Conservation (phyloP, 352 stramenopile genomes). For the Pythium sp. region DNA sequence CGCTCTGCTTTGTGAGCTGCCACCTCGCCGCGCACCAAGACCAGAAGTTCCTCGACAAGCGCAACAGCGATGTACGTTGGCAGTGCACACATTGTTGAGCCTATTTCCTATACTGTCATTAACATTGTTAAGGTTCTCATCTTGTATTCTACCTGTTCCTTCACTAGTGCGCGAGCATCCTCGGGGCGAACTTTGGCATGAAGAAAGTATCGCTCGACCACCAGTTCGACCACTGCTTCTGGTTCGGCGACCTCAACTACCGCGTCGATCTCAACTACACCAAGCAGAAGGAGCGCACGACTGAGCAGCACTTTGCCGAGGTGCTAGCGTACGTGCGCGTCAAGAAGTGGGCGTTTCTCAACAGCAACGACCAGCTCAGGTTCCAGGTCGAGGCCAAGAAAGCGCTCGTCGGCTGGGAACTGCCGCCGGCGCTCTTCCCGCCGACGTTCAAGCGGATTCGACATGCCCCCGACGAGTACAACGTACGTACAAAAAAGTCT, state of each 20-base stretch:
- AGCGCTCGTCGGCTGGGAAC: slow-evolving; percentile 59
- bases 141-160: background rate
- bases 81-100: no score
- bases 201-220: slow-evolving; percentile 71
- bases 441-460: slow-evolving; percentile 86
- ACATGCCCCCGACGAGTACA: slow-evolving; percentile 40
- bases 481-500: slow-evolving; percentile 21
- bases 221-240: slow-evolving; percentile 87
- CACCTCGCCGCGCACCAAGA: slow-evolving; percentile 83
- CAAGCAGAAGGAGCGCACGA: slow-evolving; percentile 34
- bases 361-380: slow-evolving; percentile 76
- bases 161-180: slow-evolving; percentile 69
- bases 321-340: slow-evolving; percentile 54
- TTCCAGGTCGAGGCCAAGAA: slow-evolving; percentile 59
- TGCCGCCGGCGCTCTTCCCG: slow-evolving; percentile 60
- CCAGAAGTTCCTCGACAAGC: slow-evolving; percentile 84
- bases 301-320: slow-evolving; percentile 68
- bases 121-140: background rate
- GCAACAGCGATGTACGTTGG: slow-evolving; percentile 74
- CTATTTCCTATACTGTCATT: background rate
- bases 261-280: slow-evolving; percentile 72
- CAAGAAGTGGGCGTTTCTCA: slow-evolving; percentile 64
- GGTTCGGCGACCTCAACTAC: slow-evolving; percentile 88
- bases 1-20: slow-evolving; percentile 84
- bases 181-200: slow-evolving; percentile 55